These are phyloP conservation scores for Rubia peregrina DNA, from an alignment of 305 asterid genomes.

Conservation along the genomic window DNA sequence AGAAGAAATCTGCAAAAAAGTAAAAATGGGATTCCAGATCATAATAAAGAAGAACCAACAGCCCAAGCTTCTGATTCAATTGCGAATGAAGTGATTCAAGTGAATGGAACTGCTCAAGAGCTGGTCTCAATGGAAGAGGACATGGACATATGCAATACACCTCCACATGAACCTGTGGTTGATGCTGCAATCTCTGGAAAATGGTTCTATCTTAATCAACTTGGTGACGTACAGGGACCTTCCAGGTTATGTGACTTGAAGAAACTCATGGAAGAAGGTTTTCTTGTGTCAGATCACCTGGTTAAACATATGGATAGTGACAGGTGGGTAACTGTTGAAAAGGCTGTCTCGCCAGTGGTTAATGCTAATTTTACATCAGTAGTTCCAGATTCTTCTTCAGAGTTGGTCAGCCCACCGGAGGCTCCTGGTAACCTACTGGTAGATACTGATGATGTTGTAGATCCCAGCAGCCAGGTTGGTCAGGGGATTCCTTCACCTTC, in stretches of 20 bases:
- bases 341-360: constrained; percentile 86
- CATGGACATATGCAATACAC: constrained; percentile 98
- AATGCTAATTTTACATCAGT: constrained; percentile 53
- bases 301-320: constrained; percentile 75
- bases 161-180: constrained; percentile 70
- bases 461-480: constrained; percentile 26
- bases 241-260: constrained; percentile 70
- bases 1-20: constrained; percentile 37
- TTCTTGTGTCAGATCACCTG: constrained; percentile 85
- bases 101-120: constrained; percentile 60
- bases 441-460: constrained; percentile 47
- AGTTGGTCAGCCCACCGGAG: constrained; percentile 91
- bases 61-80: constrained; percentile 34
- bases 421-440: constrained; percentile 93
- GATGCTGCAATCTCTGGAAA: constrained; percentile 60
- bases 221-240: constrained; percentile 83
- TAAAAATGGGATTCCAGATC: constrained; percentile 27
- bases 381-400: constrained; percentile 75
- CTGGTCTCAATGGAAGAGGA: constrained; percentile 95
- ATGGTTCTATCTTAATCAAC: constrained; percentile 82
- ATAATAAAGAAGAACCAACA: constrained; percentile 32
- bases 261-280: constrained; percentile 74
- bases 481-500: constrained; percentile 33
- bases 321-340: constrained; percentile 97
- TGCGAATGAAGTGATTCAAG: constrained; percentile 43